These are phyloP conservation scores for Lepidium aucheri DNA, from an alignment of 345 rosid genomes.

Conservation along the genomic window DNA sequence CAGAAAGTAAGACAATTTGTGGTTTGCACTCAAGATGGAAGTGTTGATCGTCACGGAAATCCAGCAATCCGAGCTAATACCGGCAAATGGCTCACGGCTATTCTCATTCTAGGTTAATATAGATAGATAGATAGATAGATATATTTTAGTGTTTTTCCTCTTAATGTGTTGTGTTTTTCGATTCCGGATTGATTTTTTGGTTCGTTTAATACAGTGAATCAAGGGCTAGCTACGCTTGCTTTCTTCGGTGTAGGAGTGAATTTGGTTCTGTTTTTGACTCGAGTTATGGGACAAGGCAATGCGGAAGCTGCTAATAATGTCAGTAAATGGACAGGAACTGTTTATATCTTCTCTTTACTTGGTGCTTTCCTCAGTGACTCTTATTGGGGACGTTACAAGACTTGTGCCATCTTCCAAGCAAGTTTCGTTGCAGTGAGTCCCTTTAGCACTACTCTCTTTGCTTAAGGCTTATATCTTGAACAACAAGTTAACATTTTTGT, in stretches of 20 bases:
- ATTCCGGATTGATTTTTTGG: background rate
- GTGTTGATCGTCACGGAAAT: conserved; percentile 68
- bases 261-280: conserved; percentile 78
- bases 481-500: background rate
- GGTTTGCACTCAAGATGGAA: conserved; percentile 55
- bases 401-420: conserved; percentile 85
- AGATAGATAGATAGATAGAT: background rate
- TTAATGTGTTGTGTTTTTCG: background rate
- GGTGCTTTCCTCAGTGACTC: conserved; percentile 98
- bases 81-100: conserved; percentile 81
- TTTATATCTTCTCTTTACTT: conserved; percentile 83
- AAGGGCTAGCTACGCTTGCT: conserved; percentile 90
- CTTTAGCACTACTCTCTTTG: background rate
- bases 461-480: background rate
- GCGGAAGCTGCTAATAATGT: conserved; percentile 92
- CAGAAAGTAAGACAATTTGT: conserved; percentile 35
- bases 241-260: conserved; percentile 95
- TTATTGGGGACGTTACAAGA: conserved; percentile 95
- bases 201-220: conserved; percentile 57
- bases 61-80: conserved; percentile 60
- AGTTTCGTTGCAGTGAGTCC: conserved; percentile 70
- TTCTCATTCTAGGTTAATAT: conserved; percentile 55
- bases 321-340: conserved; percentile 99
- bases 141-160: background rate
- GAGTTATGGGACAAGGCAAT: conserved; percentile 80